Evolutionary conservation across 306 rosid genomes (phyloP).

Genomic region (Nissolia schottii): DNA sequence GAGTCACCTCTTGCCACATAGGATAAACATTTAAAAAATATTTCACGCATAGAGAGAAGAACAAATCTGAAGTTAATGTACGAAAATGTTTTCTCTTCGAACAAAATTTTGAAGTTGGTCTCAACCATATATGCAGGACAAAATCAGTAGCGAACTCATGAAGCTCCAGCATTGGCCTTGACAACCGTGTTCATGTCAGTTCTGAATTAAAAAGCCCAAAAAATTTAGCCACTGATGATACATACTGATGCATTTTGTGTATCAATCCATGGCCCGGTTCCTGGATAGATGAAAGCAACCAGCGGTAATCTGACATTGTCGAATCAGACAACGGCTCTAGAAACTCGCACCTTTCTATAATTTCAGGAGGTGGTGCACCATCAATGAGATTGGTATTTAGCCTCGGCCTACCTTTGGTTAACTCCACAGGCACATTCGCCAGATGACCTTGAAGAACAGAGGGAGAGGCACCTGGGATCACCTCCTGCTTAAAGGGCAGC

Average conservation of each 20-base stretch:
- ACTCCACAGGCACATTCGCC: conserved; percentile 36
- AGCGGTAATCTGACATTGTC: conserved; percentile 51
- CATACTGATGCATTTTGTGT: conserved; percentile 23
- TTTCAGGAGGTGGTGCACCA: conserved; percentile 73
- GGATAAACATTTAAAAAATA: no score
- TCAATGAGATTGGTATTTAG: conserved; percentile 71
- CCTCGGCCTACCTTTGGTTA: conserved; percentile 64
- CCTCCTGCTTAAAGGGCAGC: conserved; percentile 83
- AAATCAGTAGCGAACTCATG: neutral
- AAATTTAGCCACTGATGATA: conserved; percentile 33
- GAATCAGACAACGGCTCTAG: conserved; percentile 70
- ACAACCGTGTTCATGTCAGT: conserved; percentile 1
- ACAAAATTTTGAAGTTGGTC: neutral
- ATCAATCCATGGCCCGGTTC: conserved; percentile 40
- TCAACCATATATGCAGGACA: neutral
- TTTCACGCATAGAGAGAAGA: neutral
- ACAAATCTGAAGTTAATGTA: neutral
- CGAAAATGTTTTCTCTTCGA: neutral
- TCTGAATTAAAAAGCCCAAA: conserved; percentile 34
- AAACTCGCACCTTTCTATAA: conserved; percentile 70
- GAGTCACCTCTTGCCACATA: no score
- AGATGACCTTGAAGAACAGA: conserved; percentile 44
- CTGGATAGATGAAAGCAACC: conserved; percentile 54
- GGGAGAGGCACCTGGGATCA: conserved; percentile 84
- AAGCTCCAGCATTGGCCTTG: neutral